Evolutionary conservation across 1,284 basidiomycete genomes (phyloP), one percentile per base, ranked within the genome.

Genomic region (Anthracocystis walkeri): DNA sequence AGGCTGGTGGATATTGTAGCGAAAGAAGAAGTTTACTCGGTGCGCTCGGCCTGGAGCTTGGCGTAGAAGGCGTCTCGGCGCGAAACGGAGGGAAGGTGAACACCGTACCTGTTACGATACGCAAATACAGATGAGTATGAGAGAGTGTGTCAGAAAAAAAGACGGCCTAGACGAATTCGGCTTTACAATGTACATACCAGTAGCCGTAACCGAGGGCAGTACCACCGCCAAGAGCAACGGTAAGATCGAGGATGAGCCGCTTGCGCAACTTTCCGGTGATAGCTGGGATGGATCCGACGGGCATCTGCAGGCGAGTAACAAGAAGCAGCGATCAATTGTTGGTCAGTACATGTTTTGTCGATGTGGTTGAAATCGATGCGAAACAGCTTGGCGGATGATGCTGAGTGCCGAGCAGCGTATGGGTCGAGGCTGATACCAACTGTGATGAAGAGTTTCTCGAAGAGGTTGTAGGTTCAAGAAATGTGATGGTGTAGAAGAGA

Each of bases 251-350:
- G 59, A 82, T 82, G 48, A 82, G 75, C 56, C 81, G 76, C 79
- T 82, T 82, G 67, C 81, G 81, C 64, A 82, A 68, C 77, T 81
- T 82, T 59, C 81, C 81, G 49, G 81, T 82, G 73, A 82, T 82
- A 64, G 81, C 65, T 33, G 81, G 65, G 64, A 82, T 75, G 51
- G 74, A 60, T 66, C 75, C 77, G 58, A 77, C 75, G 54, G 79
- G 77, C 79, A 81, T 81, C 61, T 63, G 59, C 45, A 21, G 27
- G 48, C 16, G 3, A 12, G 8, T 14, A 10, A 38, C 3, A 56
- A 25, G 49, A 20, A 33, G 11, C 23, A n/a, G 27, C 18, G 14
- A 27, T 25, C 10, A 35, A 20, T 25, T 1, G 44, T 53, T 46
- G 25, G 67, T 70, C 62, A 70, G 45, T 65, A 65, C 33, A 11